A percentile compares a stretch with the other conserved stretches of the same genome.
Conservation (phyloP, 257 asterid species). For the Ehretia macrophylla region DNA sequence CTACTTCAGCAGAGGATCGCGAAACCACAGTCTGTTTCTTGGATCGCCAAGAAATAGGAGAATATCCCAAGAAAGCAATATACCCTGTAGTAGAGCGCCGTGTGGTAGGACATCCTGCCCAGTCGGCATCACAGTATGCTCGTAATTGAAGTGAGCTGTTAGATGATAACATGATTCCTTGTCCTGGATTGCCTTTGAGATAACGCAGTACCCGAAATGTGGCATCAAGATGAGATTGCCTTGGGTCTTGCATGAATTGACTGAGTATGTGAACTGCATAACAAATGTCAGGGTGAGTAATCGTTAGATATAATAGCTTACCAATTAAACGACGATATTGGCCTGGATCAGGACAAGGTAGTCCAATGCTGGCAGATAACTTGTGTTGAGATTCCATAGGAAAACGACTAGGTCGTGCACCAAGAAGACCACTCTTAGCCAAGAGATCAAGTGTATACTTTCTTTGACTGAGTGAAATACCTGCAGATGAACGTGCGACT, state of each 20-base stretch:
- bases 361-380: neutral
- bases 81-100: neutral
- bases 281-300: neutral
- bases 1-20: neutral
- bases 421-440: neutral
- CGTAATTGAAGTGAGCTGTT: too few species aligned
- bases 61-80: neutral
- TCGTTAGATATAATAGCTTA: neutral
- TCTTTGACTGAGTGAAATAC: neutral
- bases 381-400: neutral
- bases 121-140: too few species aligned
- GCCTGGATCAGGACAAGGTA: neutral
- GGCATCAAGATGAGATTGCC: neutral
- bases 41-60: neutral
- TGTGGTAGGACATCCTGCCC: neutral
- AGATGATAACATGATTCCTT: too few species aligned
- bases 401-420: neutral
- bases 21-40: neutral
- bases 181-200: neutral
- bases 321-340: neutral
- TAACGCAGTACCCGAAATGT: neutral
- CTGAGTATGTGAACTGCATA: neutral
- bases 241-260: conserved; percentile 4
- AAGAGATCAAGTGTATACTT: neutral
- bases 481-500: neutral